Evolutionary conservation across 2,329 filamentous ascomycete genomes (phyloP), one percentile per base, ranked within the genome.

Genomic region (Aspergillus sp.): DNA sequence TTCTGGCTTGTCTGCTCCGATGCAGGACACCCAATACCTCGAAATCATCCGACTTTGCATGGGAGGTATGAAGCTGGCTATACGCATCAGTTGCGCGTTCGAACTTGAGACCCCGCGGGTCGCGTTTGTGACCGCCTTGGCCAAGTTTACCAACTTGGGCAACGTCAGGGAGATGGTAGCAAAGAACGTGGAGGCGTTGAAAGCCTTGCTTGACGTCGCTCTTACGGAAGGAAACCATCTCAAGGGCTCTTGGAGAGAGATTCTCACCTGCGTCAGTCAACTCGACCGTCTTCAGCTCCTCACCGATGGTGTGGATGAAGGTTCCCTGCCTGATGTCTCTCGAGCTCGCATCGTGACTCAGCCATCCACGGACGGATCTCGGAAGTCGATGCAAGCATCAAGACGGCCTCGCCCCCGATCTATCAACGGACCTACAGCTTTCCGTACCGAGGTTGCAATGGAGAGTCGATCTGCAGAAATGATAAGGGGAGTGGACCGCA

Each of bases 111-210:
- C 93, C n/a, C 91, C 95, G 0, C 85, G 95, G 15, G 92, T 96
- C 73, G 95, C 96, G 0, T 99, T 99, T 74, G 91, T 99, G 62
- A 92, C 92, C 1, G 93, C 92, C 6, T 81, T 99, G 62, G 91
- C 93, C 61, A 95, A 96, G 68, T 94, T 93, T 57, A 97, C 96
- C 8, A 98, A 97, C 71, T 84, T 99, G 17, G 96, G 96, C 75
- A 99, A 98, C 71, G 85, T 96, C 2, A 91, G 91, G 58, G 94
- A 98, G 74, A 96, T 99, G 84, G 88, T 92, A 72, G 90, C 91
- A 5, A 98, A 98, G 84, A 96, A 99, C 66, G 87, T 99, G 41
- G 95, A 99, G 77, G 95, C 96, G 0, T 81, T 99, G 57, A 96
- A 96, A 74, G 90, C 92, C 1, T 82, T 99, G 47, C 85, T 99